These are phyloP conservation scores for Xylaria telfairii DNA, from an alignment of 495 filamentous ascomycete species.

Conservation along the genomic window DNA sequence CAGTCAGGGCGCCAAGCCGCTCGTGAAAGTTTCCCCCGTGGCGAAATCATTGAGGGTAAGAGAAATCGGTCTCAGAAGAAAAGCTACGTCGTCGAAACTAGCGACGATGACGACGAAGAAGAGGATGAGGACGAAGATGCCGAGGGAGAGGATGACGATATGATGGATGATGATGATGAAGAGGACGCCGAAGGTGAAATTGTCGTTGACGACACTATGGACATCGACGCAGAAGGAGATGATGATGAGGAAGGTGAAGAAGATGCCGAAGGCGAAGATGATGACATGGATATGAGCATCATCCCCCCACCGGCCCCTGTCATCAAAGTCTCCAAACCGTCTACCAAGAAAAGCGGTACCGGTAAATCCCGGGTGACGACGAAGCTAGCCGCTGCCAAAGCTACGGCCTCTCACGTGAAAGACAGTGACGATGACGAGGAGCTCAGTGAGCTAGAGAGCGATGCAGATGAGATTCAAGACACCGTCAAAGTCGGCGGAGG, in stretches of 20 bases:
- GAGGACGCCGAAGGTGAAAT: constrained; percentile 49
- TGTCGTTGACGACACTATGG: constrained; percentile 42
- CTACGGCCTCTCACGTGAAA: constrained; percentile 33
- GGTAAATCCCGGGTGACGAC: constrained; percentile 35
- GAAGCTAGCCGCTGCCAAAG: constrained; percentile 34
- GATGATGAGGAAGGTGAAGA: constrained; percentile 56
- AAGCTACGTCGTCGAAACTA: constrained; percentile 69
- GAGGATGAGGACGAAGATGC: constrained; percentile 55
- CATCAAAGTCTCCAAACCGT: constrained; percentile 52
- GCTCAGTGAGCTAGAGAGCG: constrained; percentile 55
- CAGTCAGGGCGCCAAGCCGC: constrained; percentile 37
- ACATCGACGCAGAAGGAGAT: constrained; percentile 51
- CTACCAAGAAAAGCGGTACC: constrained; percentile 31
- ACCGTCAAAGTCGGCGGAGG: constrained; percentile 48
- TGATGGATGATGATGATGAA: constrained; percentile 51
- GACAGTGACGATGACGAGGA: constrained; percentile 56
- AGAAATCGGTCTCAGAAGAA: constrained; percentile 69
- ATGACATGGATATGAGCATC: constrained; percentile 51
- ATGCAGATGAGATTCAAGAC: constrained; percentile 57
- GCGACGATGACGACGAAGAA: constrained; percentile 59
- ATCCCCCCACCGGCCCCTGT: constrained; percentile 46
- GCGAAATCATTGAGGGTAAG: constrained; percentile 66
- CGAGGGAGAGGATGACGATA: constrained; percentile 48
- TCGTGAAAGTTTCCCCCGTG: constrained; percentile 53
- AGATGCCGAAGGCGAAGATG: constrained; percentile 56